These are phyloP conservation scores for Astrothelium macrocarpum DNA, from an alignment of 495 filamentous ascomycete genomes.

Conservation along the genomic window DNA sequence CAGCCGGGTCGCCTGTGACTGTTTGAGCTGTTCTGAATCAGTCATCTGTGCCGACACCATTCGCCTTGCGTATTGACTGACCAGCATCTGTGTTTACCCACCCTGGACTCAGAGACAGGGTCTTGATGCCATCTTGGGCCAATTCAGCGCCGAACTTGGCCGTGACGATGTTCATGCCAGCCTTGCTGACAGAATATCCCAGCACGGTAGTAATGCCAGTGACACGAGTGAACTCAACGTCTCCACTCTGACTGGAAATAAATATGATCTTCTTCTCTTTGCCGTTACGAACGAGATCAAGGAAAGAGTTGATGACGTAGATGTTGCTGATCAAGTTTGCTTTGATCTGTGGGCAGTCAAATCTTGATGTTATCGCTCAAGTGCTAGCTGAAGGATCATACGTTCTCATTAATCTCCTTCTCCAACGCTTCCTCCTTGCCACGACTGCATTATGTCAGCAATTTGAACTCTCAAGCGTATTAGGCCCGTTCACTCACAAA, in stretches of 20 bases:
- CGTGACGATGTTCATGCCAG: conserved; percentile 15
- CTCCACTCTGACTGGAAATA: conserved; percentile 11
- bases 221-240: conserved; percentile 15
- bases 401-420: conserved; percentile 13
- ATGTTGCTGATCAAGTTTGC: conserved; percentile 14
- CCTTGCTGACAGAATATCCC: conserved; percentile 18
- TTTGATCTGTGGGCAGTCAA: conserved; percentile 15
- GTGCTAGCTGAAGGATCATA: conserved; percentile 8
- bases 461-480: conserved; percentile 6
- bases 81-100: conserved; percentile 20
- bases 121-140: conserved; percentile 18
- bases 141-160: conserved; percentile 16
- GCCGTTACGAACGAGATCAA: conserved; percentile 18
- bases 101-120: conserved; percentile 17
- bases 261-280: conserved; percentile 19
- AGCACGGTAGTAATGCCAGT: conserved; percentile 12
- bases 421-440: conserved; percentile 13
- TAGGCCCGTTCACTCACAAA: conserved; percentile 10
- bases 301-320: conserved; percentile 19
- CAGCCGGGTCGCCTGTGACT: conserved; percentile 12
- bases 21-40: conserved; percentile 14
- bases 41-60: conserved; percentile 7
- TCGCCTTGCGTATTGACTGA: conserved; percentile 15
- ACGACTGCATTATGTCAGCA: conserved; percentile 9
- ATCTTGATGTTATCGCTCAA: conserved; percentile 9